Conservation (phyloP, 495 filamentous ascomycete genomes). For the Astrocystis sublimbata region DNA sequence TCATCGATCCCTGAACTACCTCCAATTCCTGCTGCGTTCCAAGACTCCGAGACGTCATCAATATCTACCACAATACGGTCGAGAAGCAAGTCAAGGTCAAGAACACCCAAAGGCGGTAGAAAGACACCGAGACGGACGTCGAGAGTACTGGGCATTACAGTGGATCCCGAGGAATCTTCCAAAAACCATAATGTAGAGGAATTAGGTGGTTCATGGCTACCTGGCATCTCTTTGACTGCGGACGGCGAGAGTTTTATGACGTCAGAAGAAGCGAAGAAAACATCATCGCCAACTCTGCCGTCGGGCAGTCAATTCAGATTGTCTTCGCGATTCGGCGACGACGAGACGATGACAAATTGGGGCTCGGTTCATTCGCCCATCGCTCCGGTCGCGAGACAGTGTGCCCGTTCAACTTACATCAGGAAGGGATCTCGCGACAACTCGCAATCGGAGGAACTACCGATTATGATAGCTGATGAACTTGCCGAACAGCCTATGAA, state of each 20-base stretch:
- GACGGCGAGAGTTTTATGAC: constrained; percentile 9
- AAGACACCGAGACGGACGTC: constrained; percentile 38
- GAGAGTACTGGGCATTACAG: constrained; percentile 43
- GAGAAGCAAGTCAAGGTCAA: constrained; percentile 10
- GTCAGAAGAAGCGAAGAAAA: constrained; percentile 33
- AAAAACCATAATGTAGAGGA: constrained; percentile 34
- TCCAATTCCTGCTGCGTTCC: constrained; percentile 36
- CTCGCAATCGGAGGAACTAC: constrained; percentile 21
- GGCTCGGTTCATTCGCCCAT: constrained; percentile 45
- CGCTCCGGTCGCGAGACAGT: constrained; percentile 33
- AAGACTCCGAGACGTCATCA: constrained; percentile 11
- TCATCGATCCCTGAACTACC: constrained; percentile 49
- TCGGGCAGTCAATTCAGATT: constrained; percentile 30
- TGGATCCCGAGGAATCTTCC: constrained; percentile 31
- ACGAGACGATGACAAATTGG: constrained; percentile 39
- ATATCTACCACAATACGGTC: background rate
- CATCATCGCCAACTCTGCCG: constrained; percentile 41
- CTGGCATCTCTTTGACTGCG: constrained; percentile 32
- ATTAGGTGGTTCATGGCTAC: constrained; percentile 42
- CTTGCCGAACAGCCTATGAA: background rate
- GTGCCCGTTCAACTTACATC: constrained; percentile 38
- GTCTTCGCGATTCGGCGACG: constrained; percentile 35
- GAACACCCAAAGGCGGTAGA: constrained; percentile 31
- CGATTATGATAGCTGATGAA: constrained; percentile 42
- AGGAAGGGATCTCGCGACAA: constrained; percentile 23